Evolutionary conservation across 2,329 filamentous ascomycete species (phyloP).

Genomic region (Trichoderma sp.): DNA sequence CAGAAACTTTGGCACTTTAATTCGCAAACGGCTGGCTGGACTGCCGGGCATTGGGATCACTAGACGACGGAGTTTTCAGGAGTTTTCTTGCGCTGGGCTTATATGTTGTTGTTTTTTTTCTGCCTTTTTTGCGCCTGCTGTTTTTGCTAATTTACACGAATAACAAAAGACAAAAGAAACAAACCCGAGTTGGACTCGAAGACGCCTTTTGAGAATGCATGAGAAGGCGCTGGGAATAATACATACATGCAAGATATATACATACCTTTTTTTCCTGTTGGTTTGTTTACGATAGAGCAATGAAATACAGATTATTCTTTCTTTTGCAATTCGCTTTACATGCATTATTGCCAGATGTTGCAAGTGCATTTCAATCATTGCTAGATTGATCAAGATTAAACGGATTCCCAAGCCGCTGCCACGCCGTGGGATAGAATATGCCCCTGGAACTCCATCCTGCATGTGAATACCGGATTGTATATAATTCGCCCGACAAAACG

Average conservation of each 20-base stretch:
- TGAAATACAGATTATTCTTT: neutral
- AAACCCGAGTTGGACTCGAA: neutral
- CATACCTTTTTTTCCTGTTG: neutral
- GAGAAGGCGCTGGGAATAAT: neutral
- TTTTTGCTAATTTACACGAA: neutral
- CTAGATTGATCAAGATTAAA: neutral
- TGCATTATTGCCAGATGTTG: no score
- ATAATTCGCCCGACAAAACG: neutral
- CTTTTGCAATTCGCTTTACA: neutral
- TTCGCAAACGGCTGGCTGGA: neutral
- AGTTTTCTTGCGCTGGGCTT: conserved; percentile 1
- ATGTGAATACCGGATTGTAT: neutral
- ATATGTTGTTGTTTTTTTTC: neutral
- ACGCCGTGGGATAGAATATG: neutral
- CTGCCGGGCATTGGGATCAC: neutral
- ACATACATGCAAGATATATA: neutral
- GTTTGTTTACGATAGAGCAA: neutral
- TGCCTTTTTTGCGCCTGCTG: no score
- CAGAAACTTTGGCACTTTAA: neutral
- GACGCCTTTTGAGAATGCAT: neutral
- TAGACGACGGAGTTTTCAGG: conserved; percentile 17
- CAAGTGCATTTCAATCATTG: no score
- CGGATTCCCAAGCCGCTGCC: neutral
- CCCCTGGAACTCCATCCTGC: neutral
- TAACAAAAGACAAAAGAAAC: neutral